phyloP scores from a whole-genome alignment of 1,284 basidiomycete species.

The Volvariella surrecta region DNA sequence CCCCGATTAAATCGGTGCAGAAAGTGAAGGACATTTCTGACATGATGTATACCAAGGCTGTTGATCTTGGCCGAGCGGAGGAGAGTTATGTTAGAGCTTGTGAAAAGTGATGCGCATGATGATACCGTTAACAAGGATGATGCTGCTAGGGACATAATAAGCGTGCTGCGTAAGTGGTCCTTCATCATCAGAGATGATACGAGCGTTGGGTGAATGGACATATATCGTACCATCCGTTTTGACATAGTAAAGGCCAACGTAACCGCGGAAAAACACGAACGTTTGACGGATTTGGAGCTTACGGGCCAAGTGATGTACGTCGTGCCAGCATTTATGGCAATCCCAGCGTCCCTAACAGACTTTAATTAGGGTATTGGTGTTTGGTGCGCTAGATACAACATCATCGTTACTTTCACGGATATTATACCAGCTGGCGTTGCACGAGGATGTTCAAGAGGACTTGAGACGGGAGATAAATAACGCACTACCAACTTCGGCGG shows the following conservation, averaged over 20 bases:
- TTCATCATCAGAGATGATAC: neutral
- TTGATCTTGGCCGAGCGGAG: conserved; percentile 30
- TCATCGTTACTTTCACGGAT: conserved; percentile 30
- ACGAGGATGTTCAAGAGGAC: conserved; percentile 23
- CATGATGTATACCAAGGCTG: conserved; percentile 38
- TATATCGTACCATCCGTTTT: conserved; percentile 1
- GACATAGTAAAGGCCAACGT: conserved; percentile 32
- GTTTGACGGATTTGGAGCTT: conserved; percentile 30
- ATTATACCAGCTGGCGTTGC: conserved; percentile 22
- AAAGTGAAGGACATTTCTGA: conserved; percentile 36
- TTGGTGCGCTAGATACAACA: conserved; percentile 37
- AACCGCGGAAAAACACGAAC: conserved; percentile 19
- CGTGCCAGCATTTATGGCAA: neutral
- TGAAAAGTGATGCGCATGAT: conserved; percentile 13
- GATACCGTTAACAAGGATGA: conserved; percentile 13
- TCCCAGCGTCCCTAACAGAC: conserved; percentile 1
- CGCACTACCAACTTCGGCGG: conserved; percentile 14
- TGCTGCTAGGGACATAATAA: conserved; percentile 38
- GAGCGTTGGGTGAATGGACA: neutral
- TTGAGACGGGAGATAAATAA: conserved; percentile 25
- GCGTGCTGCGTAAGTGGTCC: conserved; percentile 32
- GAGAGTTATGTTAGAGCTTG: conserved; percentile 11
- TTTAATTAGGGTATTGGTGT: conserved; percentile 29
- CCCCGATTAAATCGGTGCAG: conserved; percentile 31
- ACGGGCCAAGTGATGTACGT: conserved; percentile 40